phyloP scores from a whole-genome alignment of 768 basidiomycete species.

The Leccinum boreale region DNA sequence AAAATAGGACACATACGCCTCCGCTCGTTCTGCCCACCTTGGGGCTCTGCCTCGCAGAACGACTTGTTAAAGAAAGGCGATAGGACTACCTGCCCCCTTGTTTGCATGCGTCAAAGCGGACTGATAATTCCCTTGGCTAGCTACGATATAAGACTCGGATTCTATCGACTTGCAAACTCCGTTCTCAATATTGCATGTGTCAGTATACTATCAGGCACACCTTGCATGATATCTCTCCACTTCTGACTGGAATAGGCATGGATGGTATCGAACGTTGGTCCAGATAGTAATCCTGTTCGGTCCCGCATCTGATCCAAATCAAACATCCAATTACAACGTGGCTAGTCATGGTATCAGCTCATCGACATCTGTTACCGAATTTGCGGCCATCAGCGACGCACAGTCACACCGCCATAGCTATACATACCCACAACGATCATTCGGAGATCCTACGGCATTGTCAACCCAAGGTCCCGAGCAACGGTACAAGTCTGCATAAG shows the following conservation, averaged over 20 bases:
- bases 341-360: neutral
- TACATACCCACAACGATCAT: neutral
- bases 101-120: neutral
- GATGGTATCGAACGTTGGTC: neutral
- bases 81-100: neutral
- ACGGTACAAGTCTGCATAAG: neutral
- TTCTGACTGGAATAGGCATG: neutral
- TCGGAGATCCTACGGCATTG: neutral
- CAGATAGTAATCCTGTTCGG: neutral
- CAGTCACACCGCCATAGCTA: neutral
- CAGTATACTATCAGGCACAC: neutral
- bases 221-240: neutral
- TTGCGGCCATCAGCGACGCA: neutral
- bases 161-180: neutral
- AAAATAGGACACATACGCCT: neutral
- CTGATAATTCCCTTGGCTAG: neutral
- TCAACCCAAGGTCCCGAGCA: neutral
- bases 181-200: neutral
- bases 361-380: neutral
- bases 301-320: neutral
- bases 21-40: neutral
- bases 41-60: neutral
- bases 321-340: neutral
- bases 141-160: neutral
- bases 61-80: neutral